Conservation (phyloP, 441 rosid species). For the Aleurites moluccanus region DNA sequence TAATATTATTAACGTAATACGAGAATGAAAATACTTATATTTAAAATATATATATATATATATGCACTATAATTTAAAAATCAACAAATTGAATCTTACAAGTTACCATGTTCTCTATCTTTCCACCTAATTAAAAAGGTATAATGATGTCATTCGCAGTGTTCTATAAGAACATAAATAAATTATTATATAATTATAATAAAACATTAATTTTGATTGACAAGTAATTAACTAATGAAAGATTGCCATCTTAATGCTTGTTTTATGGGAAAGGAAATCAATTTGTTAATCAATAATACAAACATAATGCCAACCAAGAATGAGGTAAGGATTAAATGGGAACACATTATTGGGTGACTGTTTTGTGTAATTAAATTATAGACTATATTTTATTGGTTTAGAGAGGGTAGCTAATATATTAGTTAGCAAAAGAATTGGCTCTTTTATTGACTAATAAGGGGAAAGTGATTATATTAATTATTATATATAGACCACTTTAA, state of each 20-base stretch:
- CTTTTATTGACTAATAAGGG: no score
- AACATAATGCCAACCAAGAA: constrained; percentile 3
- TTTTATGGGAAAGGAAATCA: background rate
- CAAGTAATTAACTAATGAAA: background rate
- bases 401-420: background rate
- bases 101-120: background rate
- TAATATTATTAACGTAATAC: no score
- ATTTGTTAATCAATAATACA: constrained; percentile 3
- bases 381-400: background rate
- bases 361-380: no score
- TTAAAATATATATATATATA: no score
- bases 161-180: background rate
- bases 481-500: constrained; percentile 16
- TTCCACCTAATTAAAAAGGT: background rate
- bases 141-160: background rate
- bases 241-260: constrained; percentile 11
- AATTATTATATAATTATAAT: background rate
- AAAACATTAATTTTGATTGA: no score
- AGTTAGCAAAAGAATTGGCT: constrained; percentile 16
- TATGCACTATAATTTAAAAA: no score
- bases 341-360: background rate
- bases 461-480: background rate
- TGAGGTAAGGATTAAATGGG: constrained; percentile 12
- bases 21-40: no score
- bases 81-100: background rate